phyloP scores from a whole-genome alignment of 139 green algal genomes.

The Desmodesmus armatus region DNA sequence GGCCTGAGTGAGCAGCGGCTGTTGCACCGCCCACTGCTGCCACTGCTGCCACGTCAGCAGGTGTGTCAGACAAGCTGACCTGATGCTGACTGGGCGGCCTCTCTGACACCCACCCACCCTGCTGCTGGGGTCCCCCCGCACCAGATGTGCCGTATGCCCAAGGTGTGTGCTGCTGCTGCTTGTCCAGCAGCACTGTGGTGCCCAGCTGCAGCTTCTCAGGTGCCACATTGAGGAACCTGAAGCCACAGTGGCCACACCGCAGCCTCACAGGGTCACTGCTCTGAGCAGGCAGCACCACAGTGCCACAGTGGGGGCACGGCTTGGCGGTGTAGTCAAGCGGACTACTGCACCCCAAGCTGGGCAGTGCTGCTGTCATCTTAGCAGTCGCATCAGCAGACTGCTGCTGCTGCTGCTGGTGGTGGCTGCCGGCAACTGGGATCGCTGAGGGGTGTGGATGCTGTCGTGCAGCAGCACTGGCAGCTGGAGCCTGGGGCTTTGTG shows the following conservation, averaged over 20 bases:
- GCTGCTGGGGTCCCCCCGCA: not conserved
- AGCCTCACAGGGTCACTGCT: slow-evolving; percentile 44
- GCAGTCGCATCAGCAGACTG: slow-evolving; percentile 2
- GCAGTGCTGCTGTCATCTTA: slow-evolving; percentile 2
- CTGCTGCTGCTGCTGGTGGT: slow-evolving; percentile 10
- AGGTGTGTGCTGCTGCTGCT: slow-evolving; percentile 30
- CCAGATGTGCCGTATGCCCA: too few species aligned
- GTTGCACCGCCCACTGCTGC: not conserved
- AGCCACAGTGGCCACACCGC: slow-evolving; percentile 54
- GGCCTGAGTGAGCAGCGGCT: not conserved
- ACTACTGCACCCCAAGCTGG: too few species aligned
- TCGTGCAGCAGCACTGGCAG: not conserved
- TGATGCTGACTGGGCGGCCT: not conserved
- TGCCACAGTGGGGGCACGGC: slow-evolving; percentile 68
- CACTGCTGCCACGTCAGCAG: not conserved
- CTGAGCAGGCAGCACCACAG: not conserved
- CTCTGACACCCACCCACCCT: not conserved
- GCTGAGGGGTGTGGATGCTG: not conserved
- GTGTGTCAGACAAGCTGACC: not conserved
- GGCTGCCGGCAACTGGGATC: not conserved
- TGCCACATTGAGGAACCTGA: slow-evolving; percentile 64
- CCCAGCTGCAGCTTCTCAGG: slow-evolving; percentile 67
- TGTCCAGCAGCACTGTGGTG: slow-evolving; percentile 49
- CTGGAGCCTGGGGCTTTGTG: not conserved
- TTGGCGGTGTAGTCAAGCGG: slow-evolving; percentile 21